Base-by-base conservation (phyloP, 139 green algal genomes). In the Chlorella sorokiniana region DNA sequence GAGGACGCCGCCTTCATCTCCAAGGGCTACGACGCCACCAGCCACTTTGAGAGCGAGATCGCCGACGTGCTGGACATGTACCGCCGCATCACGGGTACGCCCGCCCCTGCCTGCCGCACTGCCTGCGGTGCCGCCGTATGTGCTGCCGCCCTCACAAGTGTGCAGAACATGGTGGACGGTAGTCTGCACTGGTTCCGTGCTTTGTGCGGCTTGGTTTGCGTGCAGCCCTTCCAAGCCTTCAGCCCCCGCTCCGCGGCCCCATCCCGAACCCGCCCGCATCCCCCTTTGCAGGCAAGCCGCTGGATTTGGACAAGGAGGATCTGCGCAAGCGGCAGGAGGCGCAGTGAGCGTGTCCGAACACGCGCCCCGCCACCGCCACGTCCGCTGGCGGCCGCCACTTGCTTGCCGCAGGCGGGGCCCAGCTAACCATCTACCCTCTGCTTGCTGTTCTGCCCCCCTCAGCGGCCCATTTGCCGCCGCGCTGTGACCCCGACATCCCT, bases 31-130 rank as follows among this genome's bases (percentile, higher is more conserved):
- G 97, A 99, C 76, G 91, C 96, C 63, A 98, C 96, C 35, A 96
- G 91, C 7, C 97, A 99, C 91, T 99, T 99, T 88, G 97, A 99
- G 91, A 98, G 91, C 11, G 98, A 96, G 51, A 92, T 99, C 59
- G 82, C 97, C 16, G 97, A 99, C 82, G 95, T 99, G 37, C 85
- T 99, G 74, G 88, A 95, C 45, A 92, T 99, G 89, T 99, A 99
- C 87, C 91, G 86, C 22, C 91, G 95, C 54, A 98, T 99, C 84
- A 99, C 96, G 4, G 94, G 94, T 68, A 31, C 8, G 70, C 33
- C n/a, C 3, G 59, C 4, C 4, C 3, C 4, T 29, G 4, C 22
- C 62, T 64, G 31, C 31, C 6, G 62, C 62, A 22, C 40, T 69
- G 27, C 3, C n/a, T 23, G 23, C 59, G 11, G 4, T 4, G 2